Base-by-base conservation (phyloP, 495 filamentous ascomycete genomes). In the Gamarada debralockiae region DNA sequence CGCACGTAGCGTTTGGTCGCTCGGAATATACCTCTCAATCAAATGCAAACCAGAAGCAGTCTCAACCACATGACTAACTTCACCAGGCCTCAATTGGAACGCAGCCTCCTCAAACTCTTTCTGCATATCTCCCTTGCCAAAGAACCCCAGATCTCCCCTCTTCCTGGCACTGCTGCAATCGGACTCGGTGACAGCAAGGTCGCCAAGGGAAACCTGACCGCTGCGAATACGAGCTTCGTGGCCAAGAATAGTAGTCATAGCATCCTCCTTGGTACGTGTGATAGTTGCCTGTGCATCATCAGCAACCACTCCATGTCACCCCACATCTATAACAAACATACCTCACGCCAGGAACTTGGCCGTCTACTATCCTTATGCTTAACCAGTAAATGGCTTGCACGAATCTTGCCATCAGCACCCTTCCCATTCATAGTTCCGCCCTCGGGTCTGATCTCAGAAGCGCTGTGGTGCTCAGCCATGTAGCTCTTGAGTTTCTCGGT, bases 91-190 rank as follows among this genome's bases (percentile, higher is more conserved):
- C 27, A 98, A 71, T 13, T 83, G 83, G 72, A 97, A 97, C 3
- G 92, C 86, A 0, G 91, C 90, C 25, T 96, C 90, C 68, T 97
- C 93, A 58, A 98, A 98, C 70, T 97, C 93, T 75, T 92, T 96
- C 64, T 98, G 93, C 93, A 98, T 98, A 61, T 98, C 93, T 4
- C 89, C 87, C 50, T 72, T 82, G 20, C 89, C 90, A 63, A 98
- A 98, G 68, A 90, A 96, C 1, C 93, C 93, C 77, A 98, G 73
- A 70, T 97, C 95, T 25, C 93, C 93, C 60, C 83, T 82, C 78
- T 97, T 98, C 57, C 90, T 81, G 2, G 92, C 90, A 64, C 89
- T 95, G 70, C 86, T 93, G 70, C 92, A 97, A 73, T 98, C 93
- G 12, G 87, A 93, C 70, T 97, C 95, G 21, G 82, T 86, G 50